Conservation (phyloP, 2,329 filamentous ascomycete species). For the Curvularia spicifera region DNA sequence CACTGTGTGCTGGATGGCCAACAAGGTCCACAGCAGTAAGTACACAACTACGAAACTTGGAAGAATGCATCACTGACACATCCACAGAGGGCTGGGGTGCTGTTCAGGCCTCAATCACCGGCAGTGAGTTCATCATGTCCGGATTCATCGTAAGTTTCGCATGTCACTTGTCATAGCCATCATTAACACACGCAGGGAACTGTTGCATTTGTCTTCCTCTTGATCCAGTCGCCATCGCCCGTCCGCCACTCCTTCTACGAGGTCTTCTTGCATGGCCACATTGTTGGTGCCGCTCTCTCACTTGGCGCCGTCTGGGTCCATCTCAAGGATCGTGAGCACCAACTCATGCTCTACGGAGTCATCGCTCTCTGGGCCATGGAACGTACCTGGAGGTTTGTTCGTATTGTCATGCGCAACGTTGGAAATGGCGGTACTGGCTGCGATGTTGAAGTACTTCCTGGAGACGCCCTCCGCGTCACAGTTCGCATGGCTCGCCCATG, state of each 20-base stretch:
- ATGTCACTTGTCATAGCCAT: constrained; percentile 64
- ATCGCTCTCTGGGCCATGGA: constrained; percentile 73
- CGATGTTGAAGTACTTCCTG: constrained; percentile 76
- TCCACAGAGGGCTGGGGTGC: constrained; percentile 58
- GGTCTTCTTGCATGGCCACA: constrained; percentile 76
- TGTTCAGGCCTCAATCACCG: constrained; percentile 50
- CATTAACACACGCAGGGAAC: constrained; percentile 62
- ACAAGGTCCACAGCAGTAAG: constrained; percentile 51
- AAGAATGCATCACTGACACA: constrained; percentile 20
- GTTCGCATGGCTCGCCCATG: constrained; percentile 78
- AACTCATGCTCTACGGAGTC: constrained; percentile 66
- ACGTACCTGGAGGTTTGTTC: constrained; percentile 64
- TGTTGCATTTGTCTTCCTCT: constrained; percentile 66
- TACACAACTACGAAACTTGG: neutral
- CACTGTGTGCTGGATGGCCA: constrained; percentile 64
- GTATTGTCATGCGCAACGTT: constrained; percentile 69
- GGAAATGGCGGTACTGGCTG: constrained; percentile 70
- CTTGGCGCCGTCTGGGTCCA: constrained; percentile 73
- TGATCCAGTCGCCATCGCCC: constrained; percentile 72
- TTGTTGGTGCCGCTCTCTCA: constrained; percentile 65
- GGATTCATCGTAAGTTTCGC: constrained; percentile 66
- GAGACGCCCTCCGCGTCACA: constrained; percentile 75
- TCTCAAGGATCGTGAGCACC: constrained; percentile 61
- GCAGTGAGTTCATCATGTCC: constrained; percentile 60
- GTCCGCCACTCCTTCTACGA: constrained; percentile 82